phyloP scores from a whole-genome alignment of 192 early-diverging fungal genomes.

The Linnemannia elongata region DNA sequence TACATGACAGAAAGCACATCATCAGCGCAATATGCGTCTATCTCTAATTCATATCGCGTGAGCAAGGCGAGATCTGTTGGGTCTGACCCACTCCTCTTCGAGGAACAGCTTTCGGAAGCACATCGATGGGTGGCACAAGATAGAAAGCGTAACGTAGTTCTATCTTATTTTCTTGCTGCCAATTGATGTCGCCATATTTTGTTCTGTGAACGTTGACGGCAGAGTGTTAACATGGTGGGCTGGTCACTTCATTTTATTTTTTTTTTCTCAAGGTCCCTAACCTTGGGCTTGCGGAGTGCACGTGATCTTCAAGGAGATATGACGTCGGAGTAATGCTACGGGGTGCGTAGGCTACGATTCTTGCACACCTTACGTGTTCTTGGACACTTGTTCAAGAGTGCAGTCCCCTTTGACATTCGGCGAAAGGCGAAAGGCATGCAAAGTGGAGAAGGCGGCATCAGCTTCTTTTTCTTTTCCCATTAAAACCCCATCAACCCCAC shows the following conservation, averaged over 20 bases:
- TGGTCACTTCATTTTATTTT: neutral
- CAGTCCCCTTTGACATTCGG: neutral
- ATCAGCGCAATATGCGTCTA: neutral
- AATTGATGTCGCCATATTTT: neutral
- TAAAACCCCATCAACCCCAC: neutral
- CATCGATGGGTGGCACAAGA: neutral
- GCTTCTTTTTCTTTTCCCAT: neutral
- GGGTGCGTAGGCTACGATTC: neutral
- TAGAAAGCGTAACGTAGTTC: neutral
- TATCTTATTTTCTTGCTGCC: neutral
- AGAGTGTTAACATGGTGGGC: no score
- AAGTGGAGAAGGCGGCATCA: neutral
- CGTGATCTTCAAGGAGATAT: neutral
- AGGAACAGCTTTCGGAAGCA: neutral
- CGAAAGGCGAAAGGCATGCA: neutral
- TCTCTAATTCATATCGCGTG: neutral
- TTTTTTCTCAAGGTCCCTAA: neutral
- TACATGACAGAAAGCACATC: neutral
- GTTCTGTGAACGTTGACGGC: no score
- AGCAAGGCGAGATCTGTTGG: neutral
- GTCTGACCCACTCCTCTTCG: neutral
- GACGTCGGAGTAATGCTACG: neutral
- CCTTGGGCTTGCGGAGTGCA: neutral
- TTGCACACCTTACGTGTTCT: slow-evolving; percentile 4
- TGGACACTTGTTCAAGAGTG: neutral